Percentiles rank a stretch among this genome's conserved stretches.
These are phyloP conservation scores for Penicillium longicatenatum DNA, from an alignment of 495 filamentous ascomycete species.

Conservation along the genomic window DNA sequence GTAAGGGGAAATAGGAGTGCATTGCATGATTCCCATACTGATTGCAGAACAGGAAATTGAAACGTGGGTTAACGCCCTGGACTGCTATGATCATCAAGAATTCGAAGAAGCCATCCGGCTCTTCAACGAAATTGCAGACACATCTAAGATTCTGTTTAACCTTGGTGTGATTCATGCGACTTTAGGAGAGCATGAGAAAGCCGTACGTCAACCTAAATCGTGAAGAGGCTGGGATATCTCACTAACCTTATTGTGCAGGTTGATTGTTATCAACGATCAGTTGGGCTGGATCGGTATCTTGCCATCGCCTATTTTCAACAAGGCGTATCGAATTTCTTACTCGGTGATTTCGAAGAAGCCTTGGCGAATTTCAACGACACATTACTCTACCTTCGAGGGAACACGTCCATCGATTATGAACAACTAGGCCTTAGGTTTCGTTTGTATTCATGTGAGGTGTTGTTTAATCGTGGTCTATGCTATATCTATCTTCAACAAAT, in stretches of 20 bases:
- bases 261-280: conserved; percentile 89
- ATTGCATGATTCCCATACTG: conserved; percentile 12
- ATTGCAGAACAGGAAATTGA: conserved; percentile 82
- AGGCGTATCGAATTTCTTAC: conserved; percentile 96
- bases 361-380: conserved; percentile 99
- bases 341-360: conserved; percentile 97
- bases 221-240: background rate
- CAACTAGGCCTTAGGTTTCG: conserved; percentile 96
- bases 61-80: conserved; percentile 92
- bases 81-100: conserved; percentile 92
- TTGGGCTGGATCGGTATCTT: conserved; percentile 88
- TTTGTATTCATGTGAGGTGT: conserved; percentile 93
- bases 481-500: conserved; percentile 96
- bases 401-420: conserved; percentile 97
- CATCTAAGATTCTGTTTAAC: conserved; percentile 98
- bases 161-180: conserved; percentile 98
- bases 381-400: conserved; percentile 89
- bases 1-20: conserved; percentile 20
- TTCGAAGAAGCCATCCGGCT: conserved; percentile 82
- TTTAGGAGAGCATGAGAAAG: conserved; percentile 92
- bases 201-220: conserved; percentile 62
- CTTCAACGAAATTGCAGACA: conserved; percentile 88
- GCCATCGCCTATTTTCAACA: conserved; percentile 99
- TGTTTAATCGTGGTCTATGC: conserved; percentile 97
- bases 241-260: conserved; percentile 57